Base-by-base conservation (phyloP, 1,139 yeast species). In the Yamadazyma pseudoaaseri region DNA sequence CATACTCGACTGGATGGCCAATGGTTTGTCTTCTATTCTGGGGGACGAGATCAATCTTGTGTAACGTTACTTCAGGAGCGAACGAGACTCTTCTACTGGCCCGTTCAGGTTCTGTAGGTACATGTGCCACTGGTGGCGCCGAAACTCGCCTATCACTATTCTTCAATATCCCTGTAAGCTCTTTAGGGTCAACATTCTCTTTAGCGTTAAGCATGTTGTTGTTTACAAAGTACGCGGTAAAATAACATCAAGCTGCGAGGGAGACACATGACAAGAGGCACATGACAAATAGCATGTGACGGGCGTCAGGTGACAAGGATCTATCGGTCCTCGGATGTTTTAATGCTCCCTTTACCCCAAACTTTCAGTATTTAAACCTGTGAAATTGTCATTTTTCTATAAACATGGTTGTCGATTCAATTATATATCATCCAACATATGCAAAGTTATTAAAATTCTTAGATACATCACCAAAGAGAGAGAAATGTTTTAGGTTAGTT, bases 11-110 rank as follows among this genome's bases (percentile, higher is more conserved):
- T 6, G 34, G 27, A 31, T 36, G 38, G 1, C 49, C 48, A 18
- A 45, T 44, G 7, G 49, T 45, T 29, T 43, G 48, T 29, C 49
- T 34, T 16, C 48, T 22, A 10, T 20, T 15, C 12, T 30, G 54
- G 2, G 76, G 73, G 5, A 73, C 61, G 38, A 73, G 57, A 41
- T 75, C 79, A 36, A 81, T 76, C 46, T 79, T 80, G 53, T 81
- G 87, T 23, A 82, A 58, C 0, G 87, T 81, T 0, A 81, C 89
- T 47, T 81, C 89, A 1, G 86, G 86, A 2, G 87, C 86, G 62
- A 82, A 82, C 1, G 86, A 80, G 0, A 82, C 89, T 23, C 89
- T 56, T 44, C 89, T 60, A 44, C 50, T 52, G 52, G 33, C 21
- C 30, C 37, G 32, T 29, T 14, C 10, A 12, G 17, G 58, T n/a